A percentile compares a stretch with the other conserved stretches of the same genome.
phyloP scores from a whole-genome alignment of 805 yeast species.

The Blastobotrys muscicola region DNA sequence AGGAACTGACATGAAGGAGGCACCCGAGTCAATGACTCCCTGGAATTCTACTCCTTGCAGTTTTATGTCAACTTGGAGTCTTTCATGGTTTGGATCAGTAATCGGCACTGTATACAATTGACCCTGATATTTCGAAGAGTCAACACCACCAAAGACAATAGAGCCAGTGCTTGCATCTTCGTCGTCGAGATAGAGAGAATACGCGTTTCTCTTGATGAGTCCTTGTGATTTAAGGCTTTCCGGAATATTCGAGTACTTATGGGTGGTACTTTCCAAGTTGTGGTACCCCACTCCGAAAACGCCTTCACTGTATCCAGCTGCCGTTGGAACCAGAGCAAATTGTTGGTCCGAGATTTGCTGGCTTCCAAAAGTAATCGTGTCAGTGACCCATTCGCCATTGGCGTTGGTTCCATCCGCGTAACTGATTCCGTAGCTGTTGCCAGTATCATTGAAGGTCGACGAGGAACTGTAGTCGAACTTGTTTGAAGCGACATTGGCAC shows the following conservation, averaged over 20 bases:
- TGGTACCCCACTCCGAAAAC: constrained; percentile 3
- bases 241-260: constrained; percentile 26
- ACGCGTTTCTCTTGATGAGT: constrained; percentile 29
- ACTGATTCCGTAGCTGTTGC: too few species aligned
- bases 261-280: neutral
- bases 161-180: constrained; percentile 13
- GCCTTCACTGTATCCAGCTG: neutral
- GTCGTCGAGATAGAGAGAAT: constrained; percentile 34
- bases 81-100: constrained; percentile 26
- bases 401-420: constrained; percentile 12
- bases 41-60: constrained; percentile 1
- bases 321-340: constrained; percentile 58
- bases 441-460: too few species aligned
- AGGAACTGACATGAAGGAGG: constrained; percentile 33
- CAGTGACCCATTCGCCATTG: constrained; percentile 48
- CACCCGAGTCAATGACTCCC: constrained; percentile 41
- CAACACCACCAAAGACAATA: constrained; percentile 8
- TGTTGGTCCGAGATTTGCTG: constrained; percentile 41
- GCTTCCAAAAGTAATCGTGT: constrained; percentile 43
- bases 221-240: constrained; percentile 29
- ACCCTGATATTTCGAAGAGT: constrained; percentile 6
- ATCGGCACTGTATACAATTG: constrained; percentile 24
- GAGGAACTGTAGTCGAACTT: too few species aligned
- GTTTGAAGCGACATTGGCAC: too few species aligned
- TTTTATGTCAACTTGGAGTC: constrained; percentile 3